phyloP scores from a whole-genome alignment of 2,329 filamentous ascomycete species.

The Triangularia setosa region DNA sequence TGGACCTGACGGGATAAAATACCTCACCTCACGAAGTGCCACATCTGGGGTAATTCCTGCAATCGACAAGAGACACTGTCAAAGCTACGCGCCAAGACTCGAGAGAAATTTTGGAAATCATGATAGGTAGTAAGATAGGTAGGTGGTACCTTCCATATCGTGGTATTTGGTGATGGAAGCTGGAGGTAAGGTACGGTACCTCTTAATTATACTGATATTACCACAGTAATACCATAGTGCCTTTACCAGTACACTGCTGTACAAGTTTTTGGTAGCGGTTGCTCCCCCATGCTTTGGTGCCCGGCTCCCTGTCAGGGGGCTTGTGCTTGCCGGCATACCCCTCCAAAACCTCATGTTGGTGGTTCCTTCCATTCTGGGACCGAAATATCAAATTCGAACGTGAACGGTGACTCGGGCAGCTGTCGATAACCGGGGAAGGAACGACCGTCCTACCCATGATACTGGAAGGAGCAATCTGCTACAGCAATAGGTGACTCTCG shows the following conservation, averaged over 20 bases:
- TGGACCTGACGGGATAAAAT: background rate
- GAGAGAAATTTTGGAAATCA: no score
- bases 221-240: background rate
- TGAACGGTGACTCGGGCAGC: background rate
- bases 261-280: background rate
- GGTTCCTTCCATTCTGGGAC: constrained; percentile 15
- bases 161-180: no score
- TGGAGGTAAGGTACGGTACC: background rate
- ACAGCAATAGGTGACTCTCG: no score
- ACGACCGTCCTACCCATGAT: background rate
- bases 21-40: background rate
- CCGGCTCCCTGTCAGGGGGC: constrained; percentile 8
- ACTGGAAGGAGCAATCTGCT: background rate
- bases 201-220: background rate
- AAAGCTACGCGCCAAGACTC: background rate
- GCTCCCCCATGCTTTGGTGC: background rate
- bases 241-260: background rate
- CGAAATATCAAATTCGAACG: background rate
- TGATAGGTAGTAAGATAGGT: no score
- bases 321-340: constrained; percentile 9
- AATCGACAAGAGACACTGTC: background rate
- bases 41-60: background rate
- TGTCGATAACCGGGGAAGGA: background rate
- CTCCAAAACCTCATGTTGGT: constrained; percentile 2
- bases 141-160: background rate